Evolutionary conservation across 306 rosid genomes (phyloP).

Genomic region (Prosopis cineraria): DNA sequence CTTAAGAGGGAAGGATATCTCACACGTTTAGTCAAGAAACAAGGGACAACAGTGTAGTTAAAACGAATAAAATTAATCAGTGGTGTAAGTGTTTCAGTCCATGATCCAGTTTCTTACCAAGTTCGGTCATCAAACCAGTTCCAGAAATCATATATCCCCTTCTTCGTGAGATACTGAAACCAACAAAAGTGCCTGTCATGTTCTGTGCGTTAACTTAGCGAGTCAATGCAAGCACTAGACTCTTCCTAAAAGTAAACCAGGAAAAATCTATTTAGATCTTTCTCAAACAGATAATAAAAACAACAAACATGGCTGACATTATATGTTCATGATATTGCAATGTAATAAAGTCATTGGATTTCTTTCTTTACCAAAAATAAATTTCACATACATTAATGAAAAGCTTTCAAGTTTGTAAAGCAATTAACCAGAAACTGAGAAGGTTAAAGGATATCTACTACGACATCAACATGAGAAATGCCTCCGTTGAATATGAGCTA

Average conservation of each 20-base stretch:
- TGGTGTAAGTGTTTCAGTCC: neutral
- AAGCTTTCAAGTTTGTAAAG: conserved; percentile 5
- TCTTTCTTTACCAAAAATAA: neutral
- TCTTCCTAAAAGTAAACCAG: conserved; percentile 35
- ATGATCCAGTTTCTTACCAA: conserved; percentile 58
- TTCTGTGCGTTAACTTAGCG: conserved; percentile 14
- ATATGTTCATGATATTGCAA: neutral
- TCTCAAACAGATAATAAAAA: conserved; percentile 59
- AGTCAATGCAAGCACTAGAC: neutral
- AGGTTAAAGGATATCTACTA: neutral
- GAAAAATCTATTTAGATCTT: conserved; percentile 54
- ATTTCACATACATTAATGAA: conserved; percentile 3
- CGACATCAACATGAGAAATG: neutral
- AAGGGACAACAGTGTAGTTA: conserved; percentile 21
- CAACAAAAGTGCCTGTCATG: conserved; percentile 44
- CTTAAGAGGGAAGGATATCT: conserved; percentile 45
- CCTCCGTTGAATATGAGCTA: neutral
- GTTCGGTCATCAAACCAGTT: conserved; percentile 99
- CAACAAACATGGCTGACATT: conserved; percentile 28
- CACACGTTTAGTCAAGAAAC: conserved; percentile 20
- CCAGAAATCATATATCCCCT: conserved; percentile 97
- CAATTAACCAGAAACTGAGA: conserved; percentile 24
- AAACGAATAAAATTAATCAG: neutral
- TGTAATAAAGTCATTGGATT: neutral
- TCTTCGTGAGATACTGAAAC: conserved; percentile 91